Evolutionary conservation across 148 eudicot species (phyloP), one percentile per base, ranked within the genome.

Genomic region (Polygonum maritimum): DNA sequence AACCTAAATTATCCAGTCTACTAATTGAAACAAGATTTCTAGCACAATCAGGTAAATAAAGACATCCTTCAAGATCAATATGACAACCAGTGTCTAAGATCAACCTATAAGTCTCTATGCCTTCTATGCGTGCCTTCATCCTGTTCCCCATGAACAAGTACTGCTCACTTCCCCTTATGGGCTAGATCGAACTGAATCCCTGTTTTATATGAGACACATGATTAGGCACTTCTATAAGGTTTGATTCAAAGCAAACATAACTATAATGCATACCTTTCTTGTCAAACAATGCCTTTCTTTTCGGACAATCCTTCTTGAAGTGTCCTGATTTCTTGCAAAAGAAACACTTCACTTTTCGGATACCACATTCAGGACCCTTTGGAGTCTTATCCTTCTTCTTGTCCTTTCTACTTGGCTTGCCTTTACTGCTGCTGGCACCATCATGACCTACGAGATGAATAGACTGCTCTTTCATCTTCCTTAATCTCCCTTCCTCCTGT

Each of bases 161-260:
- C 2, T 58, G 38, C 12, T 70, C 65, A 80, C 3, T 39, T 80
- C 21, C 15, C 0, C n/a, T 83, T 80, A 51, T 80, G 81, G 76
- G 58, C 36, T 77, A 57, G 82, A 79, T 82, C 73, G 54, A 26
- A 77, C 75, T 71, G 49, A 76, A 80, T 80, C 83, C 78, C 67
- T 80, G 26, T 55, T 35, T 44, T 2, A 48, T 1, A 36, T 77
- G 48, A 44, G 69, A 73, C 21, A 47, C 19, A 9, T 76, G 70
- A 76, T 39, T 39, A 39, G 41, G 41, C 41, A 26, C 31, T 26
- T 26, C 31, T 26, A 26, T 26, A 26, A 26, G 31, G 31, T 26
- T 26, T 26, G 31, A 26, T 26, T 26, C 31, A 26, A 26, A 26
- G 31, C 31, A 26, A 26, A 26, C 31, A 26, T 26, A 26, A 26